Base-by-base conservation (phyloP, 2,329 filamentous ascomycete genomes). In the Neofusicoccum sp. region DNA sequence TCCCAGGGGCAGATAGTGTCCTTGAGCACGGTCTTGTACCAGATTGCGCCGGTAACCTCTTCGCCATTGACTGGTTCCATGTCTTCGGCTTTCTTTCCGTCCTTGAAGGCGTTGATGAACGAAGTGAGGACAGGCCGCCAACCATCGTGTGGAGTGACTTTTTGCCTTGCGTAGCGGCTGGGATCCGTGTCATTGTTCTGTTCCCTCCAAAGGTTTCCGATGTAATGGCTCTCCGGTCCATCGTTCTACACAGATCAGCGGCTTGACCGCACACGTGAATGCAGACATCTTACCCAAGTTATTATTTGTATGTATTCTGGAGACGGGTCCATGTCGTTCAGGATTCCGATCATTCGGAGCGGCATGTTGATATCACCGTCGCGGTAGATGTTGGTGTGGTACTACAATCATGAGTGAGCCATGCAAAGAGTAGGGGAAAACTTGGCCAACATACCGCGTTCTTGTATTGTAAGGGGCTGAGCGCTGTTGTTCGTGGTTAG, bases 211-310 rank as follows among this genome's bases (percentile, higher is more conserved):
- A 71, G 67, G 11, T 70, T 70, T 22, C 74, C 75, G 37, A 78
- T 71, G 65, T 78, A 78, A 64, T 78, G 76, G 62, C 69, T 71
- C 61, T 77, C 74, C 12, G 73, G 71, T 1, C 71, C 75, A 58
- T 76, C 73, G 61, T 77, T 76, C 28, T 48, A 12, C 12, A 22
- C 22, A 22, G 22, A 22, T 22, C 22, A 22, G 22, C 22, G 22
- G 22, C 22, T 2, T 22, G 22, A 22, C 22, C 22, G 22, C 22
- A 22, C 22, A 22, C 22, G 22, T 22, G 22, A 22, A 22, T 22
- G 22, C 22, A 22, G 22, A 22, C 16, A 48, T 33, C 47, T 7
- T 50, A 50, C 47, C 61, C 72, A 78, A 9, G 74, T 77, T 36
- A 76, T 69, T 8, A 77, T 66, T 59, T 77, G 70, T 16, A 72